Percentiles rank a stretch among this genome's conserved stretches.
phyloP scores from a whole-genome alignment of 345 rosid genomes.

The Raphanus raphanistrum region DNA sequence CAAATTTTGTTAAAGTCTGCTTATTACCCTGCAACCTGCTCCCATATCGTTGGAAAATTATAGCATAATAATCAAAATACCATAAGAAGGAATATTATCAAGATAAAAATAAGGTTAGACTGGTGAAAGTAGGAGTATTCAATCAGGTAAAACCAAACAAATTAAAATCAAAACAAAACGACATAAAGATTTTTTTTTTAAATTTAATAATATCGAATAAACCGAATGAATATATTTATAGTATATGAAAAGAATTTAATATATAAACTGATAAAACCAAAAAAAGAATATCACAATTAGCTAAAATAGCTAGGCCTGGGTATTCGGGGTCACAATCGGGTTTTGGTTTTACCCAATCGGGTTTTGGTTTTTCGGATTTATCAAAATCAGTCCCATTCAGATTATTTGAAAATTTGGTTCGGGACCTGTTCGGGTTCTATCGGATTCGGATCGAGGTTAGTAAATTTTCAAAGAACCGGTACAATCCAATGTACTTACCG shows the following conservation, averaged over 20 bases:
- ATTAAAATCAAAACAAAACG: not conserved
- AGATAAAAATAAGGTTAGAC: not conserved
- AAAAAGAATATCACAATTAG: not conserved
- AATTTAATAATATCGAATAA: not conserved
- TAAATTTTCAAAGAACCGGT: no score
- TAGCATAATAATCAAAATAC: not conserved
- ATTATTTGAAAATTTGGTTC: no score
- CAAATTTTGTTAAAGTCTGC: not conserved
- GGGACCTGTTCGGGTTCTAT: no score
- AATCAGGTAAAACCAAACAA: not conserved
- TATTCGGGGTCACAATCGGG: no score
- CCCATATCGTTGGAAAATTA: not conserved
- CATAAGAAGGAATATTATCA: not conserved
- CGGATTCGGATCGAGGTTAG: no score
- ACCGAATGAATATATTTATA: not conserved
- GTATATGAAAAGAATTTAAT: not conserved
- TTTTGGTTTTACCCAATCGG: no score
- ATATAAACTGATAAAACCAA: not conserved
- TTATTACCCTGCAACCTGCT: not conserved
- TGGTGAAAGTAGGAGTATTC: not conserved
- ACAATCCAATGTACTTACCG: no score
- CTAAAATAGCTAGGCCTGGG: not conserved
- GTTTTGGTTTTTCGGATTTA: no score
- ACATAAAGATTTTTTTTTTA: no score
- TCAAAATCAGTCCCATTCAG: no score